Conservation (phyloP, 179 eudicot species). For the Beta corolliflora region DNA sequence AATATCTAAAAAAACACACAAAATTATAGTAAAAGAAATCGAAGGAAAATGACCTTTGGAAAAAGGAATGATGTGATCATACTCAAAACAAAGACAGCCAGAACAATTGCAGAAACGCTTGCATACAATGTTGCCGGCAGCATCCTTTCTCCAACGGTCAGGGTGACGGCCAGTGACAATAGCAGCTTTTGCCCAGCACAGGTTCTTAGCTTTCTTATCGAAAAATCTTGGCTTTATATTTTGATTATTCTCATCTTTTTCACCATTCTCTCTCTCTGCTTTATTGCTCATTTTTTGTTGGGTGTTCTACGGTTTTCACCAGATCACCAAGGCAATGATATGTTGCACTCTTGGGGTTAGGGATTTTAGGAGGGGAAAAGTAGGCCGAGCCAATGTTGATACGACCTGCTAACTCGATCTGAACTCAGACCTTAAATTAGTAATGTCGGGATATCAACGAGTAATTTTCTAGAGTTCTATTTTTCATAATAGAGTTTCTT, state of each 20-base stretch:
- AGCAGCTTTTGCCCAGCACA: conserved; percentile 76
- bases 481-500: too few relatives aligned
- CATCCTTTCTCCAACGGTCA: conserved; percentile 91
- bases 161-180: conserved; percentile 80
- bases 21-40: neutral
- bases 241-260: conserved; percentile 6
- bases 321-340: too few relatives aligned
- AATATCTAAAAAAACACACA: neutral
- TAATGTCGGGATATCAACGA: too few relatives aligned
- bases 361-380: neutral
- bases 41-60: conserved; percentile 64
- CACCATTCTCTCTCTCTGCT: neutral
- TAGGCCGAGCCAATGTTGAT: too few relatives aligned
- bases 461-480: too few relatives aligned
- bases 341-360: neutral
- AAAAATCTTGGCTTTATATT: conserved; percentile 55
- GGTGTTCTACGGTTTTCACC: neutral
- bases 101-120: conserved; percentile 82
- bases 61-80: conserved; percentile 85
- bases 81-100: conserved; percentile 96
- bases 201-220: conserved; percentile 52
- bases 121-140: conserved; percentile 89
- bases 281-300: conserved; percentile 14
- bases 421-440: too few relatives aligned
- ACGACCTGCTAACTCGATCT: too few relatives aligned